Base-by-base conservation (phyloP, 2,329 filamentous ascomycete species). In the Colletotrichum sp. region DNA sequence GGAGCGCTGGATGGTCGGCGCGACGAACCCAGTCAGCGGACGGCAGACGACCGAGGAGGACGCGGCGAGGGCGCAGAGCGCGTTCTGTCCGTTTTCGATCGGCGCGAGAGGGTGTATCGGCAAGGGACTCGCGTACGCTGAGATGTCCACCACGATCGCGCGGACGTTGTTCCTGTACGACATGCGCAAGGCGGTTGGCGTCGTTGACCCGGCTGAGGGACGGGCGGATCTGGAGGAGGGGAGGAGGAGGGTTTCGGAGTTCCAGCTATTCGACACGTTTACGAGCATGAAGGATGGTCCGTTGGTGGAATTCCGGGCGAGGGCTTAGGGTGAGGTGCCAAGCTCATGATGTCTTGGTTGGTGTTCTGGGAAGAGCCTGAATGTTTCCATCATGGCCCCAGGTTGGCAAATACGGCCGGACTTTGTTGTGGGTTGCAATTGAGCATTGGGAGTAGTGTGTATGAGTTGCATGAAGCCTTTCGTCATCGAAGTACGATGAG, bases 11-110 rank as follows among this genome's bases (percentile, higher is more conserved):
- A 85, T 94, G 18, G 83, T 84, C 3, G 90, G 89, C 6, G 86
- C 85, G 59, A 80, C 78, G 82, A 88, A 82, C 81, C 82, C 79
- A 9, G 75, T 81, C 32, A 82, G 77, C 34, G 82, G 85, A 52
- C 83, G 82, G 72, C 79, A 82, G 34, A 87, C 88, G 1, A 88
- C 85, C 7, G 88, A 89, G 73, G 87, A 88, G 3, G 89, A 91
- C 68, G 85, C 91, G 3, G 85, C 87, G 4, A 80, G 86, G 7
- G 93, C 94, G 3, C 90, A 93, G 67, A 89, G 88, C 39, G 94
- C 94, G 1, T 96, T 94, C 84, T 95, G 93, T 77, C 93, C 95
- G 3, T 95, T 95, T 79, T 92, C 90, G 61, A 86, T 94, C 77
- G 94, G 94, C 0, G 92, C 93, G 0, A 86, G 93, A 13, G 93